Conservation (phyloP, 2,329 filamentous ascomycete genomes). For the Fusarium bulbicola region DNA sequence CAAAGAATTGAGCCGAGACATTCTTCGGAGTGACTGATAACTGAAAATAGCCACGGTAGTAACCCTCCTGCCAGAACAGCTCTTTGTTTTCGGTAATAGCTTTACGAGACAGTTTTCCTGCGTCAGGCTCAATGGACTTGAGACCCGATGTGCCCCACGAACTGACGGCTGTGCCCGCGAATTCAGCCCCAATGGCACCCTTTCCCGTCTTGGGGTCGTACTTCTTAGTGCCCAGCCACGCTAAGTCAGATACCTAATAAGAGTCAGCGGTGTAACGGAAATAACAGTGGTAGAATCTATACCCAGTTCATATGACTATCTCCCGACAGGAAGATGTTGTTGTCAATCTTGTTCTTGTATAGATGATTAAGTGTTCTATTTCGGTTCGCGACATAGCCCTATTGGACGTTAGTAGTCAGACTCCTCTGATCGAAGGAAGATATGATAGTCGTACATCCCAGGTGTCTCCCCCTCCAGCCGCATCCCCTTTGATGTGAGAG, state of each 20-base stretch:
- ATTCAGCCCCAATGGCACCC: neutral
- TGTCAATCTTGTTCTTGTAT: neutral
- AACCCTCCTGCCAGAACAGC: neutral
- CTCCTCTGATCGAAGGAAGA: fast-evolving
- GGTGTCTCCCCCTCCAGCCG: neutral
- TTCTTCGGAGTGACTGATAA: neutral
- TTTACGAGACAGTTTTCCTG: neutral
- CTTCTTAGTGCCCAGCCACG: neutral
- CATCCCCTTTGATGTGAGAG: neutral
- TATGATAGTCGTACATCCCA: neutral
- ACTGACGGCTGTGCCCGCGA: neutral
- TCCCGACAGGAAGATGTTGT: neutral
- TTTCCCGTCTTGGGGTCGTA: neutral
- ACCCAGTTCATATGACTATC: constrained; percentile 8
- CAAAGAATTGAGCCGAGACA: neutral
- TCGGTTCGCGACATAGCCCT: constrained; percentile 1
- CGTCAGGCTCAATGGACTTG: neutral
- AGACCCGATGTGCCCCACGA: neutral
- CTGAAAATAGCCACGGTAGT: neutral
- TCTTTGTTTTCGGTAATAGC: neutral
- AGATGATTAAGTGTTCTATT: constrained; percentile 1
- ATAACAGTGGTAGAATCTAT: neutral
- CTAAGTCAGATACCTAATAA: neutral
- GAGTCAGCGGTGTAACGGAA: neutral
- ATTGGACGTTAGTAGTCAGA: fast-evolving